Conservation (phyloP, 2,329 filamentous ascomycete genomes). For the Verticillium dahliae region DNA sequence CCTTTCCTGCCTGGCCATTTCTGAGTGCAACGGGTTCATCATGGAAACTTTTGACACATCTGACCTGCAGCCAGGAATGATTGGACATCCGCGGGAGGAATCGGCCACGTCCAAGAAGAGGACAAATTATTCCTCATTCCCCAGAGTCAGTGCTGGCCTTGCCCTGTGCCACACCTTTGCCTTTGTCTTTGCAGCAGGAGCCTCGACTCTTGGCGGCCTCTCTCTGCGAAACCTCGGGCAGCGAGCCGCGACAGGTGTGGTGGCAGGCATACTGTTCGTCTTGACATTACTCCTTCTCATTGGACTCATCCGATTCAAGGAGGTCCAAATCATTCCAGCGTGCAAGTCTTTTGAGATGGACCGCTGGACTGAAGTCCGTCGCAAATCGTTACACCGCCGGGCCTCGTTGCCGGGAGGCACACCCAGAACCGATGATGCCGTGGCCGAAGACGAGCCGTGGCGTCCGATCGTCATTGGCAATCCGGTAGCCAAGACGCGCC, state of each 20-base stretch:
- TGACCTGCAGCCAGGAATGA: constrained; percentile 68
- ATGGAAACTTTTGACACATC: constrained; percentile 82
- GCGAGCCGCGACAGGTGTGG: constrained; percentile 60
- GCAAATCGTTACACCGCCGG: constrained; percentile 39
- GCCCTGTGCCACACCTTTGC: constrained; percentile 63
- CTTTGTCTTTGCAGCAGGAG: constrained; percentile 62
- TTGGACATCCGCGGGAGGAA: constrained; percentile 41
- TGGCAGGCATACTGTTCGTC: constrained; percentile 59
- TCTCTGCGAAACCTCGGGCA: constrained; percentile 61
- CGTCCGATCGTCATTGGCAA: constrained; percentile 66
- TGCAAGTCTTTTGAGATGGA: constrained; percentile 51
- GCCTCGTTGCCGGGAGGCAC: constrained; percentile 25
- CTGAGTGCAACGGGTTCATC: constrained; percentile 69
- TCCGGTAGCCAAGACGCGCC: constrained; percentile 59
- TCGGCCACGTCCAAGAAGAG: constrained; percentile 32
- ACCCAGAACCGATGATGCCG: constrained; percentile 19
- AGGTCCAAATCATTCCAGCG: constrained; percentile 62
- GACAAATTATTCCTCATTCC: constrained; percentile 72
- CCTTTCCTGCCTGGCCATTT: constrained; percentile 64
- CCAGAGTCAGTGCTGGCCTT: constrained; percentile 65
- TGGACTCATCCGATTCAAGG: constrained; percentile 58
- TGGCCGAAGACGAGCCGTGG: constrained; percentile 54
- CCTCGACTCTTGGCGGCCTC: constrained; percentile 62
- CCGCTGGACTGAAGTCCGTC: constrained; percentile 40
- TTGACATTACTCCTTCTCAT: constrained; percentile 57